These are phyloP conservation scores for Ustilago nuda DNA, from an alignment of 1,284 basidiomycete species.

Conservation along the genomic window DNA sequence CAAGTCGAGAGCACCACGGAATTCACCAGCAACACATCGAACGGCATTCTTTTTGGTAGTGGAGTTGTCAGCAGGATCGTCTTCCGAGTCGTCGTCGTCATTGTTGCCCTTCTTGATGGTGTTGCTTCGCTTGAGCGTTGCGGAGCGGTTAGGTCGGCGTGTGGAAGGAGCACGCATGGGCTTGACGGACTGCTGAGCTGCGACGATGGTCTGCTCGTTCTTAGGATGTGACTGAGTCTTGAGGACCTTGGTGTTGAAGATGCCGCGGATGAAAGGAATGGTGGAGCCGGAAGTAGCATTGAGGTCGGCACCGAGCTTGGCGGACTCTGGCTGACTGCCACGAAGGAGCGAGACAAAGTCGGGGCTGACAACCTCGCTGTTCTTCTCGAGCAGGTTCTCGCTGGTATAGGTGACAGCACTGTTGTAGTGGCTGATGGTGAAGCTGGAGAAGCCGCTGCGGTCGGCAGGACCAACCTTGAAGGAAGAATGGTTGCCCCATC, in stretches of 20 bases:
- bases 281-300: conserved; percentile 55
- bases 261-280: conserved; percentile 83
- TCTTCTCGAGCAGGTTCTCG: conserved; percentile 87
- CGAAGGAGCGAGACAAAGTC: conserved; percentile 91
- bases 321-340: conserved; percentile 71
- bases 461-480: conserved; percentile 74
- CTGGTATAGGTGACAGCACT: conserved; percentile 91
- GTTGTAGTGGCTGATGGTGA: conserved; percentile 91
- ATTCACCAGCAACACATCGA: conserved; percentile 84
- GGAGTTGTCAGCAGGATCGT: conserved; percentile 52
- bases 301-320: conserved; percentile 61
- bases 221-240: conserved; percentile 89
- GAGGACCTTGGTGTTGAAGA: conserved; percentile 89
- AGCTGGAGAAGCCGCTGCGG: conserved; percentile 83
- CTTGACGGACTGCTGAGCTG: conserved; percentile 90
- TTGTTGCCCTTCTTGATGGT: conserved; percentile 73
- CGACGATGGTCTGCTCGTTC: conserved; percentile 92
- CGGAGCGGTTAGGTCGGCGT: conserved; percentile 51
- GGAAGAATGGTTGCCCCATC: conserved; percentile 90
- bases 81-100: conserved; percentile 73
- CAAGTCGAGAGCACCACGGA: conserved; percentile 82
- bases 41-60: conserved; percentile 38
- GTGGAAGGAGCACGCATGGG: conserved; percentile 88
- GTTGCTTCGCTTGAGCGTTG: conserved; percentile 53
- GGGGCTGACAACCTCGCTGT: conserved; percentile 88